Conservation (phyloP, 306 rosid genomes). For the Mucuna pruriens region DNA sequence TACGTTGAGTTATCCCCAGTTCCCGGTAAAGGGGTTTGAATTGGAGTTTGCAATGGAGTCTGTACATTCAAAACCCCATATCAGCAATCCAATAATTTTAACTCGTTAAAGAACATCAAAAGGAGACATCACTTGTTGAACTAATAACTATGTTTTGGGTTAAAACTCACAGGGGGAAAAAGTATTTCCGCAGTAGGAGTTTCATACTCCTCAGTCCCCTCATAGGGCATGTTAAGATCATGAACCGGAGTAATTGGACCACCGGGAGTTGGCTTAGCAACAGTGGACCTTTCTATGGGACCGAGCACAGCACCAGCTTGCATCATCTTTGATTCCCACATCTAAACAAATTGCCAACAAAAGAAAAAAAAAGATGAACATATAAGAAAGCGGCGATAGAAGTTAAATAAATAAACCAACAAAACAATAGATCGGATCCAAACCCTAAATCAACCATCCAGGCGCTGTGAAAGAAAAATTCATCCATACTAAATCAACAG, state of each 20-base stretch:
- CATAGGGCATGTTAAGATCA: slow-evolving; percentile 89
- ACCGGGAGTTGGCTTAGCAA: slow-evolving; percentile 64
- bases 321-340: slow-evolving; percentile 89
- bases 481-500: too few species aligned
- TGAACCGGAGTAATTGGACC: slow-evolving; percentile 85
- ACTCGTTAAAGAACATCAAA: too few species aligned
- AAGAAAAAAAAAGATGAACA: too few species aligned
- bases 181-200: slow-evolving; percentile 93
- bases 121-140: too few species aligned
- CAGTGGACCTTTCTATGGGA: slow-evolving; percentile 77
- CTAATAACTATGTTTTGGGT: too few species aligned
- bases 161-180: slow-evolving; percentile 85
- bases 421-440: slow-evolving; percentile 51
- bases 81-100: too few species aligned
- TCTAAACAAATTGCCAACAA: slow-evolving; percentile 49
- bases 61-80: slow-evolving; percentile 46
- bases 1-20: slow-evolving; percentile 60
- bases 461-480: too few species aligned
- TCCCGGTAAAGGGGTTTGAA: slow-evolving; percentile 86
- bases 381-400: too few species aligned
- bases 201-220: slow-evolving; percentile 89
- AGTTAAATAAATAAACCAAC: not conserved
- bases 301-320: slow-evolving; percentile 67
- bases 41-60: slow-evolving; percentile 89
- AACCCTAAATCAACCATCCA: too few species aligned